Base-by-base conservation (phyloP, 1,284 basidiomycete species). In the Ustilago curta region DNA sequence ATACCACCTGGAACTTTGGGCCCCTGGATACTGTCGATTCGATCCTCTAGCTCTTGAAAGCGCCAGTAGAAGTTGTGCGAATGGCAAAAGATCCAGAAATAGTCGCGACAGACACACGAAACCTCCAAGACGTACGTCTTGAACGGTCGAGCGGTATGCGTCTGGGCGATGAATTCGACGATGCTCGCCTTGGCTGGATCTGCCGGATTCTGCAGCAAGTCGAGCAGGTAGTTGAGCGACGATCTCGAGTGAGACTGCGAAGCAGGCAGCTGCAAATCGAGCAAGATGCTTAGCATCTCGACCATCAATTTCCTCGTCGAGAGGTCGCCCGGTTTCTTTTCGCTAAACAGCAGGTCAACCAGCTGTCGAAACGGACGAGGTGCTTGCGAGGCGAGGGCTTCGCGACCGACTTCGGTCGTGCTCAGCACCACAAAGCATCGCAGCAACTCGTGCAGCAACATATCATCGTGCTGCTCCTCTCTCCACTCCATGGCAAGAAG, bases 31-130 rank as follows among this genome's bases (percentile, higher is more conserved):
- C 90, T 89, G 2, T 87, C 89, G 82, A 93, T 91, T 0, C 23
- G 19, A 35, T 69, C 66, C 79, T 97, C 92, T 0, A 93, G 91
- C 77, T 94, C 91, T 6, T 88, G 86, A 27, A 95, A 86, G 18
- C 91, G 87, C 95, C 95, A 97, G 48, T 96, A 91, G 0, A 90
- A 90, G 82, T 99, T 99, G 79, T 91, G 91, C 2, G 92, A 91
- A 84, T 99, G 97, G 83, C 96, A 98, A 86, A 98, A 98, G 59
- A 99, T 92, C 81, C 96, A 98, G 85, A 98, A 98, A 86, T 97
- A 98, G 84, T 99, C 96, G 19, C 94, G 87, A 82, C 95, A 95
- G 2, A 96, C 88, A 75, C 95, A 93, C 9, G 90, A 91, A 39
- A 98, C 87, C 84, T 98, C 95, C 77, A 91, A 90, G 14, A 99